phyloP scores from a whole-genome alignment of 2,329 filamentous ascomycete species.

The Simplicillium sp. region DNA sequence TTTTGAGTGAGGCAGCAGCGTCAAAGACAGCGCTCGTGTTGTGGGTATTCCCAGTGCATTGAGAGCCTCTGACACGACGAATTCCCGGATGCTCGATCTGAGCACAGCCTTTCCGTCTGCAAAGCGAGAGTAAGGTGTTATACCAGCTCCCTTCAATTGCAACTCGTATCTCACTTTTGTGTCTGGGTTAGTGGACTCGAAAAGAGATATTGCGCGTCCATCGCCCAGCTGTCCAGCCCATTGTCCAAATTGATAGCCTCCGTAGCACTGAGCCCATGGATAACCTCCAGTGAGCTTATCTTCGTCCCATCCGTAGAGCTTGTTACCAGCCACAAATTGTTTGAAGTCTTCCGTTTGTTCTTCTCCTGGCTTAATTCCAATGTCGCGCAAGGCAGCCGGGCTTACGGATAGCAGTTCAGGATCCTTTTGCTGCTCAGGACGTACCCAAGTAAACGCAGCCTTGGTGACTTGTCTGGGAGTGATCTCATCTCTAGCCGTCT shows the following conservation, averaged over 20 bases:
- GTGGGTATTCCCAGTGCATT: conserved; percentile 78
- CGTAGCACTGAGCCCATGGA: conserved; percentile 98
- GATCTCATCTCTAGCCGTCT: conserved; percentile 66
- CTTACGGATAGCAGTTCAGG: conserved; percentile 79
- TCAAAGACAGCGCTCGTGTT: conserved; percentile 78
- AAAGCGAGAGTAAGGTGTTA: conserved; percentile 92
- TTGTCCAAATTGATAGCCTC: conserved; percentile 69
- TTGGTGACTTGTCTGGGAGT: conserved; percentile 74
- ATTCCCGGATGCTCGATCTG: conserved; percentile 87
- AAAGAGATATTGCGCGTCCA: conserved; percentile 86
- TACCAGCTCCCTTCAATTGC: conserved; percentile 87
- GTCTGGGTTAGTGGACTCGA: conserved; percentile 71
- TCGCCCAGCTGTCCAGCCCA: conserved; percentile 97
- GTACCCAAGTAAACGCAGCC: conserved; percentile 84
- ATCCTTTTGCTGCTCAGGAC: conserved; percentile 62
- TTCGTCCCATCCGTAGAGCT: conserved; percentile 69
- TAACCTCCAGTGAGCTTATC: conserved; percentile 63
- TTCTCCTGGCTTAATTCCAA: conserved; percentile 65
- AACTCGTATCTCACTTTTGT: conserved; percentile 75
- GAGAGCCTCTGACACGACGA: conserved; percentile 81
- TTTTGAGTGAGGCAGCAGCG: conserved; percentile 59
- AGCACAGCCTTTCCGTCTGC: conserved; percentile 93
- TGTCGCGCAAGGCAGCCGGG: conserved; percentile 64
- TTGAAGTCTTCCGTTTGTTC: conserved; percentile 65
- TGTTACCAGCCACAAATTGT: conserved; percentile 71